Evolutionary conservation across 768 basidiomycete genomes (phyloP).

Genomic region (Roridomyces roridus): DNA sequence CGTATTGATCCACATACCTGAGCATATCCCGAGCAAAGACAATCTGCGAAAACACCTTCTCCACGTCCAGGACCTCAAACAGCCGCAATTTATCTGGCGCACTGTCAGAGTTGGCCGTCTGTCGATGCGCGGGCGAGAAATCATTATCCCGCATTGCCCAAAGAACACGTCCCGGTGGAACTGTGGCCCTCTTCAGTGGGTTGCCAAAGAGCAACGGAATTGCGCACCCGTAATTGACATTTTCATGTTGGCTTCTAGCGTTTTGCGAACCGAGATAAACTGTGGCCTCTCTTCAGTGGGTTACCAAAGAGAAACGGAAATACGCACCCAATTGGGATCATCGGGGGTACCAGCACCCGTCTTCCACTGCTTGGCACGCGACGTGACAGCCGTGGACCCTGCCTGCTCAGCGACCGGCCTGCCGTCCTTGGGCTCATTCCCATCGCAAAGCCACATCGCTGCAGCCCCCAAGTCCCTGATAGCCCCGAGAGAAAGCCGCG

Average conservation of each 20-base stretch:
- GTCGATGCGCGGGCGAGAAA: slow-evolving; percentile 63
- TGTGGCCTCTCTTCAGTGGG: slow-evolving; percentile 35
- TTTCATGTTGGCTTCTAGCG: slow-evolving; percentile 85
- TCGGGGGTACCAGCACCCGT: slow-evolving; percentile 57
- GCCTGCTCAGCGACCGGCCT: slow-evolving; percentile 52
- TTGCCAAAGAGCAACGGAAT: neutral
- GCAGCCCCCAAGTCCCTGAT: slow-evolving; percentile 79
- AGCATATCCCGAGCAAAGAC: slow-evolving; percentile 87
- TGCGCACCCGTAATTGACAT: slow-evolving; percentile 63
- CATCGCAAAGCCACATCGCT: slow-evolving; percentile 82
- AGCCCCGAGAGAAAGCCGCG: slow-evolving; percentile 78
- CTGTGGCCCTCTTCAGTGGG: slow-evolving; percentile 52
- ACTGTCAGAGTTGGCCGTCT: slow-evolving; percentile 28
- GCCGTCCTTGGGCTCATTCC: slow-evolving; percentile 49
- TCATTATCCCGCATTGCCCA: slow-evolving; percentile 83
- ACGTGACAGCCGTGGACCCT: slow-evolving; percentile 57
- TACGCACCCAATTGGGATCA: slow-evolving; percentile 61
- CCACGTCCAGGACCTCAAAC: slow-evolving; percentile 79
- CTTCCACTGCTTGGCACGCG: slow-evolving; percentile 64
- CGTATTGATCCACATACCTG: slow-evolving; percentile 64
- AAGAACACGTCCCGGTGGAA: slow-evolving; percentile 77
- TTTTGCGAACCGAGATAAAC: slow-evolving; percentile 84
- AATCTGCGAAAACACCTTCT: slow-evolving; percentile 80
- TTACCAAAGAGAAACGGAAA: neutral
- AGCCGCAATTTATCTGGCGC: slow-evolving; percentile 64